phyloP scores from a whole-genome alignment of 192 early-diverging fungal species.

The Linnemannia hyalina region DNA sequence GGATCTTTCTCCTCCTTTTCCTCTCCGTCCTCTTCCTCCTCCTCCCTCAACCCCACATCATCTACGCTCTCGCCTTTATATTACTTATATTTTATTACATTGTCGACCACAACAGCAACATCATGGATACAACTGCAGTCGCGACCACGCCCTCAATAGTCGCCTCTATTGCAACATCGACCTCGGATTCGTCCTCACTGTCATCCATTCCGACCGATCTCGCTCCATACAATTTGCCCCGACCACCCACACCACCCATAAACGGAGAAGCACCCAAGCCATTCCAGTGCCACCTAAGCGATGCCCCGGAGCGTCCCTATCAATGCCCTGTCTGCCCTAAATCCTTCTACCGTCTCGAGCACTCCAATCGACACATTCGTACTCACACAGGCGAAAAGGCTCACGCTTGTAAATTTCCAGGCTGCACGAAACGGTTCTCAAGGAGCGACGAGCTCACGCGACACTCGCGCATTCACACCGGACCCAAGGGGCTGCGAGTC shows the following conservation, averaged over 20 bases:
- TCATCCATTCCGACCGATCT: slow-evolving; percentile 5
- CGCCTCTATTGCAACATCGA: background rate
- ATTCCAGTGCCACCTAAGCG: slow-evolving; percentile 49
- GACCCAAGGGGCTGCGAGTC: slow-evolving; percentile 60
- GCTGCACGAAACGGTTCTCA: slow-evolving; percentile 84
- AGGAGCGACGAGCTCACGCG: slow-evolving; percentile 85
- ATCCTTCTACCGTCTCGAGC: slow-evolving; percentile 81
- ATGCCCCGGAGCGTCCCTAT: slow-evolving; percentile 71
- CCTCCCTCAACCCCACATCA: background rate
- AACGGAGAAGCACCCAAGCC: slow-evolving; percentile 51
- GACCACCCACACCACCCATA: slow-evolving; percentile 30
- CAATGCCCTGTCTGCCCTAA: slow-evolving; percentile 80
- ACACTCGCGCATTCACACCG: slow-evolving; percentile 72
- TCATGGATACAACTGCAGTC: slow-evolving; percentile 8
- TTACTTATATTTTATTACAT: background rate
- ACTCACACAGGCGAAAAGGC: slow-evolving; percentile 91
- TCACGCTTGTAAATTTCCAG: slow-evolving; percentile 78
- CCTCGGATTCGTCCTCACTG: background rate
- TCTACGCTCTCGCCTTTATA: background rate
- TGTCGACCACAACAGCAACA: background rate
- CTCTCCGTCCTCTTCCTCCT: background rate
- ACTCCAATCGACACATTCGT: slow-evolving; percentile 86
- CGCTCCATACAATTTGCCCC: slow-evolving; percentile 26
- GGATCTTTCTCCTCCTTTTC: slow-evolving; percentile 13
- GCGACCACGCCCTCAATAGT: slow-evolving; percentile 4